Percentiles rank a stretch among this genome's conserved stretches.
Evolutionary conservation across 140 eudicot genomes (phyloP).

Genomic region (Oenanthe javanica): DNA sequence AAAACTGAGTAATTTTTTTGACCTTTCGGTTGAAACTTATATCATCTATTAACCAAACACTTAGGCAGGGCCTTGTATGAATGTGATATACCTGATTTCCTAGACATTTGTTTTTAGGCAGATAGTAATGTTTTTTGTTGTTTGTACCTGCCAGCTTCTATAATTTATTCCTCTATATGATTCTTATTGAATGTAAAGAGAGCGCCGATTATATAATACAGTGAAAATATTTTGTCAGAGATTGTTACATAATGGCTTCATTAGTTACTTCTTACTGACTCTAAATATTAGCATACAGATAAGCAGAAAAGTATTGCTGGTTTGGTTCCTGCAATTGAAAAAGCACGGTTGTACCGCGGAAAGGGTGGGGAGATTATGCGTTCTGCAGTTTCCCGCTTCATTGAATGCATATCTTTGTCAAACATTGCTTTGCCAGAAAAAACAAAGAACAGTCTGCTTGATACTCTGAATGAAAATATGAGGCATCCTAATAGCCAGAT

Average conservation of each 20-base stretch:
- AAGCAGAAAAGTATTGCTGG: slow-evolving; percentile 74
- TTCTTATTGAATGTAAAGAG: neutral
- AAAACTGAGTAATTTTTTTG: neutral
- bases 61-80: neutral
- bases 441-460: slow-evolving; percentile 67
- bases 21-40: neutral
- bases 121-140: neutral
- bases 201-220: neutral
- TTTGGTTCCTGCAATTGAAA: slow-evolving; percentile 90
- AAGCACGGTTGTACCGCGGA: slow-evolving; percentile 94
- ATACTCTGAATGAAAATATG: slow-evolving; percentile 76
- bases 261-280: neutral
- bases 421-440: slow-evolving; percentile 56
- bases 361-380: slow-evolving; percentile 99
- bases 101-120: neutral
- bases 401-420: slow-evolving; percentile 69
- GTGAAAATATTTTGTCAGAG: neutral
- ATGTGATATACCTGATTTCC: neutral
- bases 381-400: slow-evolving; percentile 87
- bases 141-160: neutral
- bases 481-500: slow-evolving; percentile 91
- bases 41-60: neutral
- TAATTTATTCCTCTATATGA: neutral
- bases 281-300: slow-evolving; percentile 32
- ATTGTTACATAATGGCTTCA: neutral